Conservation (phyloP, 768 basidiomycete species). For the Scleroderma bovista region DNA sequence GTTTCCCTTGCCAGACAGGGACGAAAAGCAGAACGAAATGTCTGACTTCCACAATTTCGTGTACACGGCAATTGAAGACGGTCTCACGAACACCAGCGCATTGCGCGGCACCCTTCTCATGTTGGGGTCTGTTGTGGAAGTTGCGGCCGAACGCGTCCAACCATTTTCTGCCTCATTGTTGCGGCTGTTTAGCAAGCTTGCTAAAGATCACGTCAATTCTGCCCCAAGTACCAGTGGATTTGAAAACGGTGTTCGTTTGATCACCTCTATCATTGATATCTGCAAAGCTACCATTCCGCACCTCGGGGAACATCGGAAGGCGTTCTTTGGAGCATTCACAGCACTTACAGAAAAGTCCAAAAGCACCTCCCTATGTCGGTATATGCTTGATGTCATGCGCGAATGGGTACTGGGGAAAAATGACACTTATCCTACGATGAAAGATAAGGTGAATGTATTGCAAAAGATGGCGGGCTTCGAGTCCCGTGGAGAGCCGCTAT, state of each 20-base stretch:
- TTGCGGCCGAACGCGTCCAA: constrained; percentile 79
- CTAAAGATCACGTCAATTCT: constrained; percentile 80
- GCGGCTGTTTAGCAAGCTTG: constrained; percentile 78
- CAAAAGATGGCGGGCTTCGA: constrained; percentile 87
- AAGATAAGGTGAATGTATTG: constrained; percentile 88
- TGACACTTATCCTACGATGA: constrained; percentile 86
- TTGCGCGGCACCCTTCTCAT: constrained; percentile 81
- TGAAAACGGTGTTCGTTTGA: constrained; percentile 57
- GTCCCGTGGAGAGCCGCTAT: constrained; percentile 69
- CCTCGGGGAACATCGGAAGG: constrained; percentile 82
- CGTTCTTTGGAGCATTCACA: constrained; percentile 70
- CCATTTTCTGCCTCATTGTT: constrained; percentile 69
- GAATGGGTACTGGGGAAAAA: constrained; percentile 87
- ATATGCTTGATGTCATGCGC: constrained; percentile 78
- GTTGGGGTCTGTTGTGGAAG: constrained; percentile 78
- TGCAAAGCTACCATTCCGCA: constrained; percentile 74
- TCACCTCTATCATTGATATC: constrained; percentile 81
- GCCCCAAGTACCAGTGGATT: constrained; percentile 42
- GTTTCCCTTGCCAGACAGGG: constrained; percentile 75
- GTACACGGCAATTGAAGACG: constrained; percentile 69
- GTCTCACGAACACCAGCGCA: constrained; percentile 64
- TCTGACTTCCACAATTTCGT: constrained; percentile 77
- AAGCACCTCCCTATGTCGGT: constrained; percentile 69
- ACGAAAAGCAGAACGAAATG: constrained; percentile 64
- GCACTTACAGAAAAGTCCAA: constrained; percentile 88